A percentile compares a stretch with the other conserved stretches of the same genome.
Conservation (phyloP, 768 basidiomycete species). For the Mycena galericulata region DNA sequence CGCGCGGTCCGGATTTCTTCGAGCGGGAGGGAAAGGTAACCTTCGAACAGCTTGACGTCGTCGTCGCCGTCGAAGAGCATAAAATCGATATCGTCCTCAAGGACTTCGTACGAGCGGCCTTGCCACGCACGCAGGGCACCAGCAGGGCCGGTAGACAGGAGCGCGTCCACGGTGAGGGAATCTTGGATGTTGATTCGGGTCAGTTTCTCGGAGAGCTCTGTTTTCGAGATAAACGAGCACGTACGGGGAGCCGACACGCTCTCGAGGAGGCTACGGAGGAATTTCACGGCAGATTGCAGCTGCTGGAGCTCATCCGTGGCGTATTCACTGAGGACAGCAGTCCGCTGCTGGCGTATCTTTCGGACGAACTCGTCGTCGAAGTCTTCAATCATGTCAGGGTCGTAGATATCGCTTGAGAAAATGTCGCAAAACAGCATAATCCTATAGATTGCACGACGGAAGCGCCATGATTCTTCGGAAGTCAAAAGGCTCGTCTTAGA, state of each 20-base stretch:
- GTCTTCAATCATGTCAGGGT: neutral
- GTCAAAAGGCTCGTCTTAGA: slow-evolving; percentile 12
- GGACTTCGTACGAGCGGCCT: neutral
- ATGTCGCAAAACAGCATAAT: slow-evolving; percentile 24
- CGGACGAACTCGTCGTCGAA: neutral
- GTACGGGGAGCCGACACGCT: no score
- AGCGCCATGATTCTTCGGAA: slow-evolving; percentile 2
- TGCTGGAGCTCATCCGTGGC: slow-evolving; percentile 24
- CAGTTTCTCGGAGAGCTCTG: neutral
- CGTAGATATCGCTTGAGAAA: slow-evolving; percentile 1
- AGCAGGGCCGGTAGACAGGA: slow-evolving; percentile 16
- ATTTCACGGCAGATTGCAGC: slow-evolving; percentile 22
- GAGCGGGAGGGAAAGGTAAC: slow-evolving; percentile 13
- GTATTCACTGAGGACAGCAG: slow-evolving; percentile 9
- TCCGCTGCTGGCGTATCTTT: neutral
- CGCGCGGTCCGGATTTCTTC: slow-evolving; percentile 8
- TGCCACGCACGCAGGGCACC: slow-evolving; percentile 6
- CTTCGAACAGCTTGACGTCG: neutral
- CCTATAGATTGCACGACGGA: slow-evolving; percentile 25
- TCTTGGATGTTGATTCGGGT: neutral
- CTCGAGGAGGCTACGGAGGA: slow-evolving; percentile 21
- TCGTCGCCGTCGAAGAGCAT: slow-evolving; percentile 2
- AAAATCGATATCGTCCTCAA: neutral
- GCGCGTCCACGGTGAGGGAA: neutral
- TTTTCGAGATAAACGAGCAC: no score